Evolutionary conservation across 2,329 filamentous ascomycete species (phyloP).

Genomic region (Colletotrichum sp.): DNA sequence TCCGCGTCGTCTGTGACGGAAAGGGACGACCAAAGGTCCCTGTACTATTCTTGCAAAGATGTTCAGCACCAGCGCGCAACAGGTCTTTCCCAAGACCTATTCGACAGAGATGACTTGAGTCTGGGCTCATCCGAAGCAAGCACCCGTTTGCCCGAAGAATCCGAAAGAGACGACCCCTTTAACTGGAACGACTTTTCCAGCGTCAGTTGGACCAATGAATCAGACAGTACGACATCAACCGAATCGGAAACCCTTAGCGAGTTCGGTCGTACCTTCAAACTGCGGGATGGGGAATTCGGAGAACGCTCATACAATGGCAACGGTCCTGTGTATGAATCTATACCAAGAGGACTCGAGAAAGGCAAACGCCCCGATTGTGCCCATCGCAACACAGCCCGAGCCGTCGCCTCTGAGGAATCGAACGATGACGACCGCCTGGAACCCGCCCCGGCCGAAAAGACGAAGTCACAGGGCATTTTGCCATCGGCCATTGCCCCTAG

Average conservation of each 20-base stretch:
- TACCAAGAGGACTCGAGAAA: accelerated
- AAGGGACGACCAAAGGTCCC: accelerated
- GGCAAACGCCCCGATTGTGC: accelerated
- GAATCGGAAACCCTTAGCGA: neutral
- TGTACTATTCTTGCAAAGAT: neutral
- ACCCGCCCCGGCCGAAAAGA: accelerated
- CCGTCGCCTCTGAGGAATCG: neutral
- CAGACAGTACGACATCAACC: accelerated
- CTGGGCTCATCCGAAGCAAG: neutral
- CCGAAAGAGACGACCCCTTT: accelerated
- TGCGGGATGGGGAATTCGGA: neutral
- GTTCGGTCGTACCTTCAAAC: neutral
- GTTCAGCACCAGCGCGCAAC: too few relatives aligned
- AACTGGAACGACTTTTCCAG: neutral
- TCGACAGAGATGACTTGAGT: neutral
- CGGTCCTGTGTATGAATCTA: accelerated
- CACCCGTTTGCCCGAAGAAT: neutral
- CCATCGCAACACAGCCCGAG: neutral
- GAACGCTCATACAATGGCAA: neutral
- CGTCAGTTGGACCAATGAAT: neutral
- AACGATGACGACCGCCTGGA: accelerated
- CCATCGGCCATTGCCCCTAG: neutral
- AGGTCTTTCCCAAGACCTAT: neutral
- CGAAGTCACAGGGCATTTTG: neutral
- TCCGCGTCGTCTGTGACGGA: neutral